A percentile compares a stretch with the other conserved stretches of the same genome.
phyloP scores from a whole-genome alignment of 2,329 filamentous ascomycete species.

The Parafenestella ontariensis region DNA sequence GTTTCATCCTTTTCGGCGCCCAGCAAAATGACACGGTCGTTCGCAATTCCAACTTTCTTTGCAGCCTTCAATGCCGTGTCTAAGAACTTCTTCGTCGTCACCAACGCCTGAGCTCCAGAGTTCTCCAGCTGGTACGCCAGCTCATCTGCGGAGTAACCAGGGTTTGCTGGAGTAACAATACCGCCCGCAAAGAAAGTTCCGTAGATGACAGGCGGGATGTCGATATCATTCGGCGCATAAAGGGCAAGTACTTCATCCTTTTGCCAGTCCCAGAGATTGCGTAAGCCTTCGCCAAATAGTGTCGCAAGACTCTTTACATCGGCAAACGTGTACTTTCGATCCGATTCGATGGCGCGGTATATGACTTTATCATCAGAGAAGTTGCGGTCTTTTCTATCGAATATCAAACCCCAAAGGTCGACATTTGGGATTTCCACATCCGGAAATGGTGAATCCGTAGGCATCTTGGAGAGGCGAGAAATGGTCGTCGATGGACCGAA shows the following conservation, averaged over 20 bases:
- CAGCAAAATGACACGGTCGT: constrained; percentile 75
- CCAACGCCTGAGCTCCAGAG: constrained; percentile 73
- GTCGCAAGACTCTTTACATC: constrained; percentile 69
- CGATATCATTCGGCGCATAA: constrained; percentile 84
- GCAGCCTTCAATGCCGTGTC: constrained; percentile 72
- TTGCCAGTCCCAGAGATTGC: constrained; percentile 75
- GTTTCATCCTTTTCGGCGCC: constrained; percentile 69
- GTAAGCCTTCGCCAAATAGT: constrained; percentile 79
- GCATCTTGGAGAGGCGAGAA: constrained; percentile 11
- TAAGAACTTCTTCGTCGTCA: constrained; percentile 74
- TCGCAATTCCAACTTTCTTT: constrained; percentile 69
- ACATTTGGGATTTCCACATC: constrained; percentile 28
- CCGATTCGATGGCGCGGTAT: constrained; percentile 26
- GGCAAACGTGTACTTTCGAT: constrained; percentile 68
- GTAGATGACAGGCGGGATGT: constrained; percentile 77
- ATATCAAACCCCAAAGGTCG: constrained; percentile 33
- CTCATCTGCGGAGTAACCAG: constrained; percentile 81
- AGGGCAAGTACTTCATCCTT: constrained; percentile 82
- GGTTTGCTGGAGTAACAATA: constrained; percentile 81
- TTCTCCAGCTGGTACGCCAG: constrained; percentile 83
- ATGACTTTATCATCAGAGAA: constrained; percentile 34
- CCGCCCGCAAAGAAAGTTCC: constrained; percentile 84
- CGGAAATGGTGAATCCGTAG: constrained; percentile 30
- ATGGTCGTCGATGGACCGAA: neutral
- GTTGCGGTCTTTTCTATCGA: constrained; percentile 28